Percentiles rank a stretch among this genome's conserved stretches.
These are phyloP conservation scores for Polyporus tsugae DNA, from an alignment of 1,284 basidiomycete species.

Conservation along the genomic window DNA sequence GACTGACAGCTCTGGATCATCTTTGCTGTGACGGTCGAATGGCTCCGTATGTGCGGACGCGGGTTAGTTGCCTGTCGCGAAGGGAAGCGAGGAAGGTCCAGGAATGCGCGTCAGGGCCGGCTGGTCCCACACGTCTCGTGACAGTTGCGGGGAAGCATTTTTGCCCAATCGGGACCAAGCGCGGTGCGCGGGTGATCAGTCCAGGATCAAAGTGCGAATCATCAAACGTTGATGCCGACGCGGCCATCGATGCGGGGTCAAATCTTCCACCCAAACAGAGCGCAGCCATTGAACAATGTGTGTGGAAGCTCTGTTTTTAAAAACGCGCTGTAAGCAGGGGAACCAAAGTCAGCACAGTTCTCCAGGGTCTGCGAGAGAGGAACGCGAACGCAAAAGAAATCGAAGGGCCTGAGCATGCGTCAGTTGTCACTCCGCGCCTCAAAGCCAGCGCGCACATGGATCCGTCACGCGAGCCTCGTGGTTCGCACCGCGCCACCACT, in stretches of 20 bases:
- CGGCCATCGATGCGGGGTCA: slow-evolving; percentile 24
- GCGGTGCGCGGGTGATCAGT: slow-evolving; percentile 18
- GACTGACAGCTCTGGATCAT: slow-evolving; percentile 21
- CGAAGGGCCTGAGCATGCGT: neutral
- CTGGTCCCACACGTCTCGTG: slow-evolving; percentile 18
- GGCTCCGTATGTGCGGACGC: neutral
- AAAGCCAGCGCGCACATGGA: slow-evolving; percentile 2
- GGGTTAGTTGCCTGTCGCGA: slow-evolving; percentile 2
- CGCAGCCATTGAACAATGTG: neutral
- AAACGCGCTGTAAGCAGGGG: neutral
- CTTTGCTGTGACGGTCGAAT: slow-evolving; percentile 13
- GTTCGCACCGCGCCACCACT: slow-evolving; percentile 19
- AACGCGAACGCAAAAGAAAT: neutral
- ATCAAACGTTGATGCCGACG: slow-evolving; percentile 15
- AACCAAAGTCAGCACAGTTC: neutral
- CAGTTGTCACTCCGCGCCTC: neutral
- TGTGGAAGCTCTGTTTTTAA: neutral
- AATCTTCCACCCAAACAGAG: neutral
- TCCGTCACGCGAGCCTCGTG: slow-evolving; percentile 29
- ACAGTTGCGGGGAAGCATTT: slow-evolving; percentile 14
- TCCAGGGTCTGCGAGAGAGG: neutral
- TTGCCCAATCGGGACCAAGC: slow-evolving; percentile 11
- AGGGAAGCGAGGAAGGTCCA: neutral
- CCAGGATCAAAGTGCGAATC: neutral
- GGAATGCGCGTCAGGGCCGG: slow-evolving; percentile 19